phyloP scores from a whole-genome alignment of 495 filamentous ascomycete genomes.

The Tirmania nivea region DNA sequence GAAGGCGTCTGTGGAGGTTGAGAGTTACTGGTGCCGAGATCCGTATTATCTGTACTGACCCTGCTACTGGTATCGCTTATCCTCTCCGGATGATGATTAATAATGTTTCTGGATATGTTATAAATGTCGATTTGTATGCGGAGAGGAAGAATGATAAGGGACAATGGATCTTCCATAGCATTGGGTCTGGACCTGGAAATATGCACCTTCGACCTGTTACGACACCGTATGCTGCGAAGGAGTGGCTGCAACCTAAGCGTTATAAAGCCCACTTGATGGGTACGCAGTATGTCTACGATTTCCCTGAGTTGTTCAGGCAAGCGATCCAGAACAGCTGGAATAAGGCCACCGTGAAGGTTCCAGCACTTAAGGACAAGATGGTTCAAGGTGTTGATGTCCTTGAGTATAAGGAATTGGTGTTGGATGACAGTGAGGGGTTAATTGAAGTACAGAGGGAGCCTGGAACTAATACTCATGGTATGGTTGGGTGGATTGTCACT shows the following conservation, averaged over 20 bases:
- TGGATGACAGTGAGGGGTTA: conserved; percentile 82
- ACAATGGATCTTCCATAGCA: conserved; percentile 95
- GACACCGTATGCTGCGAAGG: conserved; percentile 91
- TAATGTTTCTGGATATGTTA: conserved; percentile 97
- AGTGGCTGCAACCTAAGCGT: conserved; percentile 93
- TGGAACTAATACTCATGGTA: conserved; percentile 84
- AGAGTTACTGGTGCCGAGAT: conserved; percentile 96
- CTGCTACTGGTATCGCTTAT: conserved; percentile 61
- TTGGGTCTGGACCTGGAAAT: conserved; percentile 82
- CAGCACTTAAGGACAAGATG: conserved; percentile 54
- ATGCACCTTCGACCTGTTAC: conserved; percentile 85
- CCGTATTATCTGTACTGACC: conserved; percentile 90
- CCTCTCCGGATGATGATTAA: conserved; percentile 91
- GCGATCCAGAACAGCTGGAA: conserved; percentile 92
- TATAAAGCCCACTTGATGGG: conserved; percentile 99
- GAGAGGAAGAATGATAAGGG: conserved; percentile 94
- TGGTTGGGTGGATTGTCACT: conserved; percentile 95
- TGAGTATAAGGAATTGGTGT: conserved; percentile 77
- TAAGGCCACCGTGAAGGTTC: conserved; percentile 44
- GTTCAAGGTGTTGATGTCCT: conserved; percentile 78
- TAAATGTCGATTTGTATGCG: conserved; percentile 90
- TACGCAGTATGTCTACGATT: conserved; percentile 98
- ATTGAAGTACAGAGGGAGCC: conserved; percentile 84
- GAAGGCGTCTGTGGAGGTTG: conserved; percentile 82
- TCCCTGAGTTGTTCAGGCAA: conserved; percentile 97